These are phyloP conservation scores for Pythium monospermum DNA, from an alignment of 352 stramenopile species.

Conservation along the genomic window DNA sequence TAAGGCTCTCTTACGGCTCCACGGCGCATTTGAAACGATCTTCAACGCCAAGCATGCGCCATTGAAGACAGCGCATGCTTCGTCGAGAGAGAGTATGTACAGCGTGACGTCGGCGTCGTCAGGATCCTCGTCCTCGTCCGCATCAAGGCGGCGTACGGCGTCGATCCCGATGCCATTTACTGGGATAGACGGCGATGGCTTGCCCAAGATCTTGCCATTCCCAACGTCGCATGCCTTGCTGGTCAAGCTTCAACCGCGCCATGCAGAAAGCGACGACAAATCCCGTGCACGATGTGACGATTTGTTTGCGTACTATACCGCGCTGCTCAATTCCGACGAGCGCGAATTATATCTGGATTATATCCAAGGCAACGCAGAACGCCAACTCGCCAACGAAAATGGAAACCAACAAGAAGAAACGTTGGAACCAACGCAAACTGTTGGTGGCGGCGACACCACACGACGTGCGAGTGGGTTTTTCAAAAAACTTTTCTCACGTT, in stretches of 20 bases:
- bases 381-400: background rate
- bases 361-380: conserved; percentile 27
- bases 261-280: conserved; percentile 52
- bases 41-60: conserved; percentile 34
- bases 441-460: too few relatives aligned
- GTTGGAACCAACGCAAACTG: too few relatives aligned
- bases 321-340: conserved; percentile 60
- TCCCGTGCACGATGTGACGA: conserved; percentile 32
- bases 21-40: conserved; percentile 35
- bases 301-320: conserved; percentile 64
- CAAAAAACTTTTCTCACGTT: conserved; percentile 33
- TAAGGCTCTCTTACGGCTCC: conserved; percentile 47
- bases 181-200: background rate
- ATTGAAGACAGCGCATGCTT: conserved; percentile 5
- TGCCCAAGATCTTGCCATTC: conserved; percentile 18
- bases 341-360: conserved; percentile 50
- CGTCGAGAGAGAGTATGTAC: conserved; percentile 33
- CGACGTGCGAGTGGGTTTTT: conserved; percentile 12
- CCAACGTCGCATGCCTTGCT: conserved; percentile 30
- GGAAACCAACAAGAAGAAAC: background rate
- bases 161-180: conserved; percentile 21
- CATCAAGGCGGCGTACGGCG: conserved; percentile 1
- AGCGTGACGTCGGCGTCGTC: conserved; percentile 38
- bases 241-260: conserved; percentile 37
- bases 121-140: conserved; percentile 37